A percentile compares a stretch with the other conserved stretches of the same genome.
These are phyloP conservation scores for Thelonectria rubi DNA, from an alignment of 2,329 filamentous ascomycete genomes.

Conservation along the genomic window DNA sequence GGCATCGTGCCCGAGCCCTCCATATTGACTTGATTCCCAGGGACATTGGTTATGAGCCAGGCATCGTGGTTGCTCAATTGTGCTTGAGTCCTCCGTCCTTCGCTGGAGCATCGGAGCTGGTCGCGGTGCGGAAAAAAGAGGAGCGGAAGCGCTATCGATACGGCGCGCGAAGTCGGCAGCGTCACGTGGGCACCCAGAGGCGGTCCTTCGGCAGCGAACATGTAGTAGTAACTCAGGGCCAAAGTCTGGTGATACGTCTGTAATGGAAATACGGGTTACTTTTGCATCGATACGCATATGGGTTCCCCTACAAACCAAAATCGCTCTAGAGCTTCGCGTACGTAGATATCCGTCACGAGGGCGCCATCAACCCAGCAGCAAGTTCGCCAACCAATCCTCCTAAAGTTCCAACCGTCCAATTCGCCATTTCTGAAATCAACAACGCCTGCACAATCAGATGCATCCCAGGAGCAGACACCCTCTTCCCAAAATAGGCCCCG, in stretches of 20 bases:
- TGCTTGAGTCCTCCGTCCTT: conserved; percentile 24
- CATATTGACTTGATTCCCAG: conserved; percentile 55
- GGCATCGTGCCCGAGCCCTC: conserved; percentile 51
- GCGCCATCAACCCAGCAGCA: not conserved
- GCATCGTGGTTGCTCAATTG: conserved; percentile 45
- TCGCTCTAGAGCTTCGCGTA: too few relatives aligned
- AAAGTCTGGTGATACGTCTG: not conserved
- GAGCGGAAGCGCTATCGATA: conserved; percentile 36
- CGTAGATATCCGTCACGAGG: not conserved
- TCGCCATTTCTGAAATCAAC: not conserved
- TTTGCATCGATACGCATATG: not conserved
- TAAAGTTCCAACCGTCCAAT: conserved; percentile 4
- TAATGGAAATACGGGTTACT: not conserved
- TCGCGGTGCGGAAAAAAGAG: conserved; percentile 33
- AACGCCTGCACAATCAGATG: not conserved
- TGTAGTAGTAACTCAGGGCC: not conserved
- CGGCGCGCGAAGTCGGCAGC: conserved; percentile 5
- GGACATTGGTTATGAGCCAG: conserved; percentile 55
- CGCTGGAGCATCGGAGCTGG: conserved; percentile 20
- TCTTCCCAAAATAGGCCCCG: conserved; percentile 1
- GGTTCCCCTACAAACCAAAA: not conserved
- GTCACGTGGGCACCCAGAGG: conserved; percentile 20
- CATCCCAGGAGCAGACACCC: not conserved
- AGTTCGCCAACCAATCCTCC: not conserved
- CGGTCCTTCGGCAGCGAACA: not conserved